Conservation (phyloP, 768 basidiomycete species). For the Pleurotus pulmonarius region DNA sequence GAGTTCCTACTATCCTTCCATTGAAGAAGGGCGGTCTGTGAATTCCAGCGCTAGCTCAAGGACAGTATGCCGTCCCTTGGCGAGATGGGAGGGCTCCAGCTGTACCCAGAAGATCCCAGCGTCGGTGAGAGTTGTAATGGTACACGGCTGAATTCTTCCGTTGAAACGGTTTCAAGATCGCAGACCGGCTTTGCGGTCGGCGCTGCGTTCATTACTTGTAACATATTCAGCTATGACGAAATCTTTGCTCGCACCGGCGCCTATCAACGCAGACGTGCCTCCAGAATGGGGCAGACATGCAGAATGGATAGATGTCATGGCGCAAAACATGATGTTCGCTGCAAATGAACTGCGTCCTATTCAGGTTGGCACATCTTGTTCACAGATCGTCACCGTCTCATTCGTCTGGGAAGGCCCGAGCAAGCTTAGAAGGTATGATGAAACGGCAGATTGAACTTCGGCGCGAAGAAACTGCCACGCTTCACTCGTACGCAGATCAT, state of each 20-base stretch:
- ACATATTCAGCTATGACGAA: slow-evolving; percentile 77
- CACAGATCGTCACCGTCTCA: slow-evolving; percentile 1
- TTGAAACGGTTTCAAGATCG: slow-evolving; percentile 48
- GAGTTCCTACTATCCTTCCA: slow-evolving; percentile 25
- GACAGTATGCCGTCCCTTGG: slow-evolving; percentile 80
- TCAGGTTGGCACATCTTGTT: slow-evolving; percentile 46
- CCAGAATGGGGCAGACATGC: slow-evolving; percentile 75
- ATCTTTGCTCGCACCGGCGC: slow-evolving; percentile 62
- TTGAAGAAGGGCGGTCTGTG: slow-evolving; percentile 11
- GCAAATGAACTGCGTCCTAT: slow-evolving; percentile 88
- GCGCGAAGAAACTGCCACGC: slow-evolving; percentile 60
- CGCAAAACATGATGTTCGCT: slow-evolving; percentile 86
- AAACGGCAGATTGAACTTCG: slow-evolving; percentile 71
- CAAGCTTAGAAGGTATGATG: slow-evolving; percentile 82
- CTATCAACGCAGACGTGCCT: slow-evolving; percentile 36
- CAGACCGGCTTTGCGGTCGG: slow-evolving; percentile 65
- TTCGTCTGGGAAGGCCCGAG: slow-evolving; percentile 54
- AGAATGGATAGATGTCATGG: slow-evolving; percentile 78
- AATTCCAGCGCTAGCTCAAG: slow-evolving; percentile 53
- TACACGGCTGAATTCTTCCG: background rate
- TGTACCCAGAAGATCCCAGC: slow-evolving; percentile 73
- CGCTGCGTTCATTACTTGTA: slow-evolving; percentile 75
- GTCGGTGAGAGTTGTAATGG: slow-evolving; percentile 41
- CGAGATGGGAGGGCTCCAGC: slow-evolving; percentile 74
- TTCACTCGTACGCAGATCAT: slow-evolving; percentile 57